Base-by-base conservation (phyloP, 441 rosid species). In the Gossypium schwendimanii region DNA sequence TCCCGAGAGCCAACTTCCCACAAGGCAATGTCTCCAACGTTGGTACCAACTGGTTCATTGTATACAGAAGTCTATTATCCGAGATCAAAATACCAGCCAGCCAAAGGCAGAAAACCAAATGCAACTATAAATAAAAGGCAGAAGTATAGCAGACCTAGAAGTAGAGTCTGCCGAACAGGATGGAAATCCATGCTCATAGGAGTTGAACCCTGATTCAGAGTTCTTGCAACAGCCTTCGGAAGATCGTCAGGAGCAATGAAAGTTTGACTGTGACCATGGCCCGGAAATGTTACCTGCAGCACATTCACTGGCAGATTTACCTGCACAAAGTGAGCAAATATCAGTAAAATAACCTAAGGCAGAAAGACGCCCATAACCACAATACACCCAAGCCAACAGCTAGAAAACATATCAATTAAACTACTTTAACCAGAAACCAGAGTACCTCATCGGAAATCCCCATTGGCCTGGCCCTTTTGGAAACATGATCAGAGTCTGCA, bases 131-230 rank as follows among this genome's bases (percentile, higher is more conserved):
- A 31, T 61, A 75, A 18, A 63, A 75, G 67, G 65, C 55, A 55
- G 41, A 20, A 53, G 58, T 67, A 72, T 60, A 73, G 61, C 77
- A 73, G 17, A 93, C 97, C 98, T 82, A 94, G 81, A 76, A 94
- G 91, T 67, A 89, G 75, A 72, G 92, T 90, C 75, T 87, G 97
- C 74, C 89, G 90, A 73, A 84, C 63, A 73, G 98, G 97, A 81
- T 94, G 97, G 77, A 92, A 94, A 82, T 94, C 98, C 97, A 94
- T 93, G 91, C 97, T 93, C 93, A 87, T 89, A 18, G 97, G 94
- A 77, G 91, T 80, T 76, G 97, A 93, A 64, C 96, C 96, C 79
- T 91, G 96, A 84, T 84, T 89, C 79, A 93, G 61, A 73, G 85
- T 87, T 72, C 94, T 83, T 14, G 75, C 80, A 23, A 91, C 91